Conservation (phyloP, 73 alveolate species). For the Paramecium octaurelia region DNA sequence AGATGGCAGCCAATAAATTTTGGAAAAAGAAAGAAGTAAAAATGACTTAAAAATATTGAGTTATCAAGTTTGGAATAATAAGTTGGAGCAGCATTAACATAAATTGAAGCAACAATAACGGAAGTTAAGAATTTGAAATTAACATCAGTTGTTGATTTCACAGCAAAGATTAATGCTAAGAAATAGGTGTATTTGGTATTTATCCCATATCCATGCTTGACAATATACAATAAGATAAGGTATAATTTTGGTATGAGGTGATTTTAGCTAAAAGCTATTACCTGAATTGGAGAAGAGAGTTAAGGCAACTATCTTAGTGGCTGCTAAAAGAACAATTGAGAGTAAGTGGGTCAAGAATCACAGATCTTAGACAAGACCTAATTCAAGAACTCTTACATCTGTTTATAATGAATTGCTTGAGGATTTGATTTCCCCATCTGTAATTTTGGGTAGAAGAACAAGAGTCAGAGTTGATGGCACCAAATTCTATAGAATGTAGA, state of each 20-base stretch:
- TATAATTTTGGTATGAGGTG: background rate
- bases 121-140: background rate
- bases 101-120: background rate
- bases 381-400: conserved; percentile 56
- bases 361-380: conserved; percentile 58
- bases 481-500: conserved; percentile 54
- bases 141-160: conserved; percentile 24
- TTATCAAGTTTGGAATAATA: conserved; percentile 13
- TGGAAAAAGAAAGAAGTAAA: conserved; percentile 45
- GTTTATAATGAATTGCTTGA: conserved; percentile 62
- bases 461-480: conserved; percentile 66
- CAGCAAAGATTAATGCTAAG: conserved; percentile 2
- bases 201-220: conserved; percentile 36
- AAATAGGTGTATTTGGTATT: background rate
- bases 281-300: conserved; percentile 60
- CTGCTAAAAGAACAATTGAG: conserved; percentile 58
- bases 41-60: background rate
- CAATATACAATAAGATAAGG: background rate
- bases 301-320: conserved; percentile 51
- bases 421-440: conserved; percentile 46
- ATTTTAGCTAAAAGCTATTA: conserved; percentile 13
- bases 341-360: conserved; percentile 61
- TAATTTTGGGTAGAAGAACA: conserved; percentile 57
- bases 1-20: conserved; percentile 19
- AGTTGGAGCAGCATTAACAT: background rate